phyloP scores from a whole-genome alignment of 2,329 filamentous ascomycete genomes.

The Botrytis medusae region DNA sequence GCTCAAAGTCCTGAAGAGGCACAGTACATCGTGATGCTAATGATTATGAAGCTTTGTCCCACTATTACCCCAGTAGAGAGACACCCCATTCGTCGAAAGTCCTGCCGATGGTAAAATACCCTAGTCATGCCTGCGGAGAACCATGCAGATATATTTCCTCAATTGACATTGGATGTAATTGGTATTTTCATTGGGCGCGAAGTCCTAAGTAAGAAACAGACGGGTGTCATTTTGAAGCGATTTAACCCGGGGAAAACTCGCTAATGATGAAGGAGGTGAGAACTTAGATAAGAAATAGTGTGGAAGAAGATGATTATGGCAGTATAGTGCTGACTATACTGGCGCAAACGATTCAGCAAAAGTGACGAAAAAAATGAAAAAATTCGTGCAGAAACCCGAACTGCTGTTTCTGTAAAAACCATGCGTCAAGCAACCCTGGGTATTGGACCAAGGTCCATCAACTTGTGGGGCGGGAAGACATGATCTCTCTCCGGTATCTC shows the following conservation, averaged over 20 bases:
- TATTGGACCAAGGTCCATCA: constrained; percentile 2
- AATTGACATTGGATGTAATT: background rate
- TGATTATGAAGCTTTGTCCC: constrained; percentile 1
- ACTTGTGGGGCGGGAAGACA: background rate
- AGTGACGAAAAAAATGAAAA: background rate
- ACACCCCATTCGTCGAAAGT: background rate
- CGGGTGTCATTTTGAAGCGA: background rate
- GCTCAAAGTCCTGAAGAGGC: background rate
- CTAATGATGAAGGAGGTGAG: background rate
- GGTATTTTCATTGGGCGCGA: background rate
- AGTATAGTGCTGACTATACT: background rate
- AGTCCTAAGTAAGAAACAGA: background rate
- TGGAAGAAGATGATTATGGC: background rate
- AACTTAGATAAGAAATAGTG: background rate
- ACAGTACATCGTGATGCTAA: background rate
- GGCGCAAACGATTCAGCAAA: background rate
- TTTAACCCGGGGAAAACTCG: background rate
- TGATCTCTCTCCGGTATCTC: background rate
- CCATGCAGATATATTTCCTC: background rate
- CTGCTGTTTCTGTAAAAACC: background rate
- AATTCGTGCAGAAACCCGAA: background rate
- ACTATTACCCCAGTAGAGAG: background rate
- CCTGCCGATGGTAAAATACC: background rate
- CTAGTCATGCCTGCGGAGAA: constrained; percentile 11
- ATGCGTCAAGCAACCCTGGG: background rate